Evolutionary conservation across 2,329 filamentous ascomycete genomes (phyloP), one percentile per base, ranked within the genome.

Genomic region (Sclerotinia minor): DNA sequence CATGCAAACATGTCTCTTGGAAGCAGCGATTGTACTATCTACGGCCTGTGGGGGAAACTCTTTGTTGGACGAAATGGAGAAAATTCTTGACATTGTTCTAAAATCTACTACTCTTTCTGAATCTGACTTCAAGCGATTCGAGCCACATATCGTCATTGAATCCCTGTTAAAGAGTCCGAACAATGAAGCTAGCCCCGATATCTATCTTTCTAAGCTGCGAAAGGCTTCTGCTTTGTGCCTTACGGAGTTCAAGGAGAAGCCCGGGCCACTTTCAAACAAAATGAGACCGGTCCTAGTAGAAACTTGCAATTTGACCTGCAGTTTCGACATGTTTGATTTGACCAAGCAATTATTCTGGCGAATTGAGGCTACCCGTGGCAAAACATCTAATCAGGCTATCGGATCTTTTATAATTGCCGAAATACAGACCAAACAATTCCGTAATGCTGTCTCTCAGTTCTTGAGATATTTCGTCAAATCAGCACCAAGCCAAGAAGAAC

Each of bases 181-280:
- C 7, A 26, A 60, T 29, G 55, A 69, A 2, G 26, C 19, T 24
- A 9, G n/a, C 32, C 24, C 24, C 8, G 35, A 45, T 21, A 24
- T 47, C 17, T 38, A 67, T n/a, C n/a, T 52, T 29, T 41, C 65
- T 3, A 71, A 67, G 8, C 47, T 77, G 21, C 55, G 53, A 38
- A 74, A 73, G 58, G 74, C 72, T 5, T 67, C 68, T 7, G 65
- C 67, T 8, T 69, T 78, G 44, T 78, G 73, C 61, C 69, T 77
- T 9, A 68, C 70, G 21, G 65, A 71, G 19, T 74, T 75, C 49
- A 69, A 60, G 21, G 65, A 71, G 13, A 70, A 72, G 29, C 72
- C 72, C 5, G 65, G 59, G 35, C 32, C 15, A 24, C 69, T 71
- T 45, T 59, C 64, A 24, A 60, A 50, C 4, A 45, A 63, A 24